A percentile compares a stretch with the other conserved stretches of the same genome.
Evolutionary conservation across 805 yeast genomes (phyloP).

Genomic region (Lachancea quebecensis): DNA sequence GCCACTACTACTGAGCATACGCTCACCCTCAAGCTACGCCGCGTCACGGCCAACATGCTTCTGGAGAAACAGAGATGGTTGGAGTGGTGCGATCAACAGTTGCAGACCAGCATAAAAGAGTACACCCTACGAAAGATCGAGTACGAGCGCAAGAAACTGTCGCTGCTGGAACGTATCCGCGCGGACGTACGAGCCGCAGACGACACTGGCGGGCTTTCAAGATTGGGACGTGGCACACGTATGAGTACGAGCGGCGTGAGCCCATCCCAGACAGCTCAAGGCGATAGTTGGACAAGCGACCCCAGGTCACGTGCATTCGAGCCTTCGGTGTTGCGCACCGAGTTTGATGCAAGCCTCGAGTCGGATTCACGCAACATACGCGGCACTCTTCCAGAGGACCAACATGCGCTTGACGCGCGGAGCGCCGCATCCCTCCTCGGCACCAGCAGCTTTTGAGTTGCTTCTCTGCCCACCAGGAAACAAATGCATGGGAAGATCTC

Average conservation of each 20-base stretch:
- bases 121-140: constrained; percentile 70
- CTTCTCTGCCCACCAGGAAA: too few species aligned
- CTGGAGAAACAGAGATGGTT: constrained; percentile 53
- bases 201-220: constrained; percentile 68
- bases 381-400: constrained; percentile 9
- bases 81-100: constrained; percentile 47
- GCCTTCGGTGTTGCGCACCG: constrained; percentile 19
- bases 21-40: constrained; percentile 65
- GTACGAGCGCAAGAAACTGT: constrained; percentile 74
- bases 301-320: constrained; percentile 28
- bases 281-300: constrained; percentile 59
- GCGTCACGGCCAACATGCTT: constrained; percentile 81
- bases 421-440: constrained; percentile 81
- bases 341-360: constrained; percentile 18
- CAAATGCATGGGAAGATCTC: too few species aligned
- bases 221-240: constrained; percentile 53
- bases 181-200: constrained; percentile 70
- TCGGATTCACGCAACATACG: constrained; percentile 11
- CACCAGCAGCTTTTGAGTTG: constrained; percentile 52
- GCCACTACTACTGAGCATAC: constrained; percentile 73
- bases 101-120: constrained; percentile 48
- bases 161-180: constrained; percentile 64
- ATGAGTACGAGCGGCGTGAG: constrained; percentile 6
- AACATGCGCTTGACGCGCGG: constrained; percentile 58
- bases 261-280: constrained; percentile 41